Evolutionary conservation across 2,329 filamentous ascomycete genomes (phyloP).

Genomic region (Penicillium sp.): DNA sequence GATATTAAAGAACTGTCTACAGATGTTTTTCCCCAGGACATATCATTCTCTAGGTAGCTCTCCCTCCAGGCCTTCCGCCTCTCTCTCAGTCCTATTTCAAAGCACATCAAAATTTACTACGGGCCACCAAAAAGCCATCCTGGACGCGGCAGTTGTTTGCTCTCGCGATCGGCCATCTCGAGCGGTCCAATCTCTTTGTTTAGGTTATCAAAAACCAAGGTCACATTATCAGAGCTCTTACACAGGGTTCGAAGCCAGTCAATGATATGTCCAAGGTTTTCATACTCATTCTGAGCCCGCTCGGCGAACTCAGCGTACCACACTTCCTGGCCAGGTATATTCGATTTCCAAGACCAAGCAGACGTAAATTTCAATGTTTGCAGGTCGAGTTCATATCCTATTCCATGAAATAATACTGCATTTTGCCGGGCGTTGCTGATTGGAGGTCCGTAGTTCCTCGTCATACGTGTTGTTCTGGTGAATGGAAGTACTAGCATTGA

Average conservation of each 20-base stretch:
- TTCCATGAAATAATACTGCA: neutral
- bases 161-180: too few relatives aligned
- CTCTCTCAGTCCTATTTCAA: too few relatives aligned
- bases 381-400: neutral
- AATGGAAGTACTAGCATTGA: neutral
- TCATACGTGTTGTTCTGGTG: neutral
- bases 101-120: too few relatives aligned
- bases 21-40: too few relatives aligned
- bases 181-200: too few relatives aligned
- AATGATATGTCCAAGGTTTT: conserved; percentile 2
- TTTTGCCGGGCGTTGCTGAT: neutral
- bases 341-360: neutral
- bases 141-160: too few relatives aligned
- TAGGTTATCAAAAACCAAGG: neutral
- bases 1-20: too few relatives aligned
- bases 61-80: too few relatives aligned
- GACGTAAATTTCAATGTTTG: neutral
- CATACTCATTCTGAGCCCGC: conserved; percentile 1
- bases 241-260: conserved; percentile 1
- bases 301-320: conserved; percentile 1
- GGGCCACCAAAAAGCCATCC: too few relatives aligned
- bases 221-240: neutral
- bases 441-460: neutral
- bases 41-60: too few relatives aligned
- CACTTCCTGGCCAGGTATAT: neutral